These are phyloP conservation scores for Myxozyma neglecta DNA, from an alignment of 805 yeast species.

Conservation along the genomic window DNA sequence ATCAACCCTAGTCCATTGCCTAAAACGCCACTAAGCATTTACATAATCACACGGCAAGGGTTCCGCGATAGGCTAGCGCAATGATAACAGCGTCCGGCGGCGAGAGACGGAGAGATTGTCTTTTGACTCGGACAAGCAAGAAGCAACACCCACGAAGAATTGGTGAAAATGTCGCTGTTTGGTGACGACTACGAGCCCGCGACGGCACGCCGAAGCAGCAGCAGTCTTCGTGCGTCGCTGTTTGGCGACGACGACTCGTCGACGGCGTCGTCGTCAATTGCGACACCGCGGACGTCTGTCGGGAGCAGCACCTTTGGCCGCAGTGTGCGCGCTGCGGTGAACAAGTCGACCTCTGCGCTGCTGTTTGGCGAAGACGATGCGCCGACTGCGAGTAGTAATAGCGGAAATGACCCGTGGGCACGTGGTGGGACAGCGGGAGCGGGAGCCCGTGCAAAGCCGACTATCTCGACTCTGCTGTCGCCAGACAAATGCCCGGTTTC, in stretches of 20 bases:
- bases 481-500: constrained; percentile 24
- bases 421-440: background rate
- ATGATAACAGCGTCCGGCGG: too few relatives aligned
- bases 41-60: too few relatives aligned
- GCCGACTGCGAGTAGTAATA: too few relatives aligned
- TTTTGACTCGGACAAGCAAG: too few relatives aligned
- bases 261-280: background rate
- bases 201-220: constrained; percentile 1
- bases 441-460: constrained; percentile 22
- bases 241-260: background rate
- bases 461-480: constrained; percentile 28
- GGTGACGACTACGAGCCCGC: constrained; percentile 34
- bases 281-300: constrained; percentile 17
- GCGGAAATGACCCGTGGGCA: constrained; percentile 14
- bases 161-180: constrained; percentile 28
- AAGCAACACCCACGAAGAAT: background rate
- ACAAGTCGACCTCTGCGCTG: constrained; percentile 7
- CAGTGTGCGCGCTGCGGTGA: constrained; percentile 1
- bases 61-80: too few relatives aligned
- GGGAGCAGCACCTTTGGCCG: constrained; percentile 11
- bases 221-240: constrained; percentile 19
- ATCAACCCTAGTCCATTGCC: too few relatives aligned
- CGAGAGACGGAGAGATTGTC: too few relatives aligned
- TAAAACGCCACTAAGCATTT: too few relatives aligned
- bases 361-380: constrained; percentile 18